Evolutionary conservation across 1,284 basidiomycete genomes (phyloP), one percentile per base, ranked within the genome.

Genomic region (Neotropicomus parvogracilis): DNA sequence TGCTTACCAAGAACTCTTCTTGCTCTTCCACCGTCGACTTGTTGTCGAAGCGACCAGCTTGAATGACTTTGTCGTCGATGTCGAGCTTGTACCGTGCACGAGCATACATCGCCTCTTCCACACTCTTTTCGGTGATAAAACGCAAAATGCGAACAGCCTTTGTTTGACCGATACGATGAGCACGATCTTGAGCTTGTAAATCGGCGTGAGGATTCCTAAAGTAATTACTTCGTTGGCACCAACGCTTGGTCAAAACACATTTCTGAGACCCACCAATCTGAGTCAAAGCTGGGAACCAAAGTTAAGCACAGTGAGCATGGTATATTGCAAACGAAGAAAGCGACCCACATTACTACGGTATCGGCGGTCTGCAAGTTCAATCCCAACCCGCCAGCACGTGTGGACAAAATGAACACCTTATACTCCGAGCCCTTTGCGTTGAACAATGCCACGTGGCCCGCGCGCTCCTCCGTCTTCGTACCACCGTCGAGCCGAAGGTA

Each of bases 91-190:
- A 91, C 55, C 93, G 85, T 3, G 97, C 97, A 55, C 94, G 83
- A 40, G 91, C 88, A 57, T 97, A 86, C 78, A 98, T 97, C 9
- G 94, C 91, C 72, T 99, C 95, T 70, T 99, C 97, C 14, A 99
- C 94, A 57, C 92, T 97, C 74, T 95, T 95, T 68, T 95, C 92
- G 6, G 95, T 98, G 64, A 99, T 95, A 66, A 99, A 90, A 59
- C 95, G 86, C 55, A 99, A 75, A 57, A 99, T 98, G 34, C 95
- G 84, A 32, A 99, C 97, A 48, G 95, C 91, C 73, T 97, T 97
- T 59, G 97, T 99, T 67, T 99, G 97, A 54, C 97, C 97, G 63
- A 99, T 99, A 82, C 97, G 95, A 78, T 99, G 95, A 11, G 93
- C 93, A 78, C 92, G 92, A 80, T 99, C 97, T 75, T 98, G 97